Base-by-base conservation (phyloP, 2,329 filamentous ascomycete species). In the Clonostachys chloroleuca region DNA sequence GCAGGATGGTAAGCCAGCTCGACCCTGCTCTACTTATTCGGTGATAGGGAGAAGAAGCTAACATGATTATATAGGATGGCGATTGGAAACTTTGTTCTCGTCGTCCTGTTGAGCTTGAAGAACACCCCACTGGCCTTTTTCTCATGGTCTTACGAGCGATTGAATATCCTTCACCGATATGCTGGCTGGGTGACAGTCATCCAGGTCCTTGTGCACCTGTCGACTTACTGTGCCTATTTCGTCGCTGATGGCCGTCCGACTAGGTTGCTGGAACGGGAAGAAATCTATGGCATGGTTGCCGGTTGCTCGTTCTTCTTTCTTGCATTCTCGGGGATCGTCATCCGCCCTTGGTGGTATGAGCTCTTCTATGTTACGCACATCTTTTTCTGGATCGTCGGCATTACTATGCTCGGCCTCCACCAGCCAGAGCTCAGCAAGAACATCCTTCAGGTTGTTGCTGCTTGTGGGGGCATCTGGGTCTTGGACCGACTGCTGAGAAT, bases 101-200 rank as follows among this genome's bases (percentile, higher is more conserved):
- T 80, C 12, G 64, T 80, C 12, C 74, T 82, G 43, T 62, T 84
- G 14, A 68, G 74, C 2, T 64, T 83, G 40, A 82, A 81, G 54
- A 81, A 83, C 55, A 83, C 79, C 0, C 80, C 79, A 0, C 58
- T 83, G 16, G 73, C 73, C 0, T 71, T 73, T 49, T 52, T 84
- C 12, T 63, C 70, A 2, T 77, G 74, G 55, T 81, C 78, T 6
- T 80, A 84, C 56, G 80, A 83, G 50, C 70, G 76, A 17, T 70
- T 84, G 45, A 83, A 81, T 54, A 67, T 75, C 43, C 66, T 84
- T 4, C 80, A 84, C 53, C 74, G 75, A 48, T 62, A 77, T 16
- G 69, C 72, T 5, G 79, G 79, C 4, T 77, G 73, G 52, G 68
- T 67, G 7, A 73, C 75, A 16, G 66, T 81, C 24, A 47, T 66